Evolutionary conservation across 352 stramenopile species (phyloP).

Genomic region (Vaucheria bursata): DNA sequence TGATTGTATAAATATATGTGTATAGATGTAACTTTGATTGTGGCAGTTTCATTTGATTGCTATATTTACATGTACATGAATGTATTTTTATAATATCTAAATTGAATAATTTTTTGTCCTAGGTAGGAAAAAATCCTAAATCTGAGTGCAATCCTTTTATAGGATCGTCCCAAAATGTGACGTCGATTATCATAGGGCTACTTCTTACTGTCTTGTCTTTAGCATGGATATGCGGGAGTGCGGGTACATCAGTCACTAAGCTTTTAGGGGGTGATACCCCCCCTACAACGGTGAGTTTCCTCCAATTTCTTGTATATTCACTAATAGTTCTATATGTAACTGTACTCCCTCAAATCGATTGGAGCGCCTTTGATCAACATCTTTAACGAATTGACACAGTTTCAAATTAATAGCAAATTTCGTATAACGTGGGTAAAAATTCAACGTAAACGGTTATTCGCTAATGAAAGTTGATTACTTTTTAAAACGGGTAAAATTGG

Average conservation of each 20-base stretch:
- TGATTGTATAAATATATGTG: no score
- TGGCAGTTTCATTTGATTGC: no score
- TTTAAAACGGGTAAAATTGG: background rate
- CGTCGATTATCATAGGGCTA: conserved; percentile 58
- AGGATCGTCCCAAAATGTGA: conserved; percentile 50
- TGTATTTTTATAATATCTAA: background rate
- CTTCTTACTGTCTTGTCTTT: conserved; percentile 51
- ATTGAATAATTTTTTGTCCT: conserved; percentile 28
- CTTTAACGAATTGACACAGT: no score
- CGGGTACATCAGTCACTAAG: conserved; percentile 4
- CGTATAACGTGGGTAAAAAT: no score
- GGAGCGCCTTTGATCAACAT: background rate
- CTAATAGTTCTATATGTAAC: background rate
- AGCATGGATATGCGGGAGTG: conserved; percentile 11
- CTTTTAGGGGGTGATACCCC: conserved; percentile 2
- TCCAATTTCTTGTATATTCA: background rate
- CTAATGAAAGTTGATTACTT: background rate
- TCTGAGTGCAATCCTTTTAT: conserved; percentile 58
- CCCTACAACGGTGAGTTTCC: conserved; percentile 9
- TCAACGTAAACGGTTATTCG: no score
- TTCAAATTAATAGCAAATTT: no score
- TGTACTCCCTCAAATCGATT: background rate
- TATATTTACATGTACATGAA: no score
- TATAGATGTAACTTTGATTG: no score
- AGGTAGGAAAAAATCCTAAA: conserved; percentile 63